Evolutionary conservation across 805 yeast genomes (phyloP).

Genomic region (Candida wancherniae): DNA sequence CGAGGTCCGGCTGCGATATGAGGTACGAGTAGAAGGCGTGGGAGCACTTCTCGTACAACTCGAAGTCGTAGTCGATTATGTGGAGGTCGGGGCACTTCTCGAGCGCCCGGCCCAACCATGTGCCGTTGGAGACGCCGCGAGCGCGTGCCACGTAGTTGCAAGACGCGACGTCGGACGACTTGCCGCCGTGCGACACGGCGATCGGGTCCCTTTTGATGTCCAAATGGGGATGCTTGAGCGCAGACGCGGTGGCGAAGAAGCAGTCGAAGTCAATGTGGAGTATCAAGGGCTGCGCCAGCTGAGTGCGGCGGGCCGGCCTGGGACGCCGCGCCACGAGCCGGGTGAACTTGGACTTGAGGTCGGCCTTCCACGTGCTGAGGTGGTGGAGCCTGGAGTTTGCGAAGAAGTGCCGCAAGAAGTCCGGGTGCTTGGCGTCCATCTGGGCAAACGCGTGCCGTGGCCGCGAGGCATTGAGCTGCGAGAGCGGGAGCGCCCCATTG

Average conservation of each 20-base stretch:
- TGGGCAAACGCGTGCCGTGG: slow-evolving; percentile 12
- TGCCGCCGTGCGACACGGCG: slow-evolving; percentile 61
- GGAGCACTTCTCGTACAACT: slow-evolving; percentile 63
- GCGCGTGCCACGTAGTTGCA: slow-evolving; percentile 84
- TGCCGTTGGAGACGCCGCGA: slow-evolving; percentile 80
- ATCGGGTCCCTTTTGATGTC: slow-evolving; percentile 47
- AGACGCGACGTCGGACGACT: slow-evolving; percentile 77
- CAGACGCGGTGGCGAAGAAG: slow-evolving; percentile 85
- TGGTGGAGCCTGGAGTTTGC: slow-evolving; percentile 83
- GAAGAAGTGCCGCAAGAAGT: slow-evolving; percentile 67
- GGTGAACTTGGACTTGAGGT: slow-evolving; percentile 58
- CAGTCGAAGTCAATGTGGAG: slow-evolving; percentile 92
- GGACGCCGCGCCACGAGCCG: slow-evolving; percentile 33
- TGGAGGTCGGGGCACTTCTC: slow-evolving; percentile 61
- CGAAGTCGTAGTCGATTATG: slow-evolving; percentile 68
- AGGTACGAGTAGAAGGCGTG: slow-evolving; percentile 59
- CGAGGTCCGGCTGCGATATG: slow-evolving; percentile 39
- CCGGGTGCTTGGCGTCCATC: slow-evolving; percentile 68
- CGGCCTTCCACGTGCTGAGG: slow-evolving; percentile 81
- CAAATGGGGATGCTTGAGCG: slow-evolving; percentile 50
- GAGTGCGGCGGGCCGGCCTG: slow-evolving; percentile 4
- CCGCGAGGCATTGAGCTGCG: slow-evolving; percentile 11
- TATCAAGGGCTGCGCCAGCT: slow-evolving; percentile 29
- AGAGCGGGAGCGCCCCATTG: too few species aligned
- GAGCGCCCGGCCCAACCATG: slow-evolving; percentile 76